Conservation (phyloP, 2,329 filamentous ascomycete species). For the Aspergillus novoparasiticus region DNA sequence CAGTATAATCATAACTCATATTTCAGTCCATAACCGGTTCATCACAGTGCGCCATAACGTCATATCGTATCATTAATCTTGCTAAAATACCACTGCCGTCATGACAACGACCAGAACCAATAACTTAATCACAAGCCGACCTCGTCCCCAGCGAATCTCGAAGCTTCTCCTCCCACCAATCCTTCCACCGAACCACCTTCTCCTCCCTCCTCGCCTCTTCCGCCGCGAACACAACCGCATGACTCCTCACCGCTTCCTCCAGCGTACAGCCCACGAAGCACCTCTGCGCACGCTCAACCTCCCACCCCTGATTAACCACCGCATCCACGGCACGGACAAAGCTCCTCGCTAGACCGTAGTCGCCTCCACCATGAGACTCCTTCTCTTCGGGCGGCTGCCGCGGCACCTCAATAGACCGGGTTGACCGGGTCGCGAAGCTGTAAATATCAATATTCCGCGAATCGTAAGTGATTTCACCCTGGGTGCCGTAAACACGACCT, state of each 20-base stretch:
- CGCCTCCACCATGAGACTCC: slow-evolving; percentile 71
- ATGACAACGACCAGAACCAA: neutral
- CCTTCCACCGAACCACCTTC: slow-evolving; percentile 71
- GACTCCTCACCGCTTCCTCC: slow-evolving; percentile 85
- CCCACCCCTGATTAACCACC: slow-evolving; percentile 71
- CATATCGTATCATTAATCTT: neutral
- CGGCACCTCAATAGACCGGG: slow-evolving; percentile 61
- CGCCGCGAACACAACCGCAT: slow-evolving; percentile 91
- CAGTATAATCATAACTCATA: slow-evolving; percentile 4
- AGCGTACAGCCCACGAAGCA: slow-evolving; percentile 78
- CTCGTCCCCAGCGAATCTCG: neutral
- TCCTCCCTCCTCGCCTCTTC: slow-evolving; percentile 76
- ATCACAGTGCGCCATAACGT: neutral
- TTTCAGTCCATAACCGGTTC: slow-evolving; percentile 7
- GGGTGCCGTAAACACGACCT: slow-evolving; percentile 81
- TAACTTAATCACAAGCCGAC: slow-evolving; percentile 8
- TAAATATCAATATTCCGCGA: slow-evolving; percentile 74
- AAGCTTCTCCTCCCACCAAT: slow-evolving; percentile 72
- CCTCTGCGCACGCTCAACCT: slow-evolving; percentile 70
- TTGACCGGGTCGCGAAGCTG: slow-evolving; percentile 64
- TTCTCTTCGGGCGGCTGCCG: slow-evolving; percentile 60
- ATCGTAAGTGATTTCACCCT: slow-evolving; percentile 86
- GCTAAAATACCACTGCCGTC: neutral
- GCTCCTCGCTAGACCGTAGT: slow-evolving; percentile 76
- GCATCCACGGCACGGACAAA: slow-evolving; percentile 81